Base-by-base conservation (phyloP, 106 monocot species). In the Phalaenopsis aphrodite region DNA sequence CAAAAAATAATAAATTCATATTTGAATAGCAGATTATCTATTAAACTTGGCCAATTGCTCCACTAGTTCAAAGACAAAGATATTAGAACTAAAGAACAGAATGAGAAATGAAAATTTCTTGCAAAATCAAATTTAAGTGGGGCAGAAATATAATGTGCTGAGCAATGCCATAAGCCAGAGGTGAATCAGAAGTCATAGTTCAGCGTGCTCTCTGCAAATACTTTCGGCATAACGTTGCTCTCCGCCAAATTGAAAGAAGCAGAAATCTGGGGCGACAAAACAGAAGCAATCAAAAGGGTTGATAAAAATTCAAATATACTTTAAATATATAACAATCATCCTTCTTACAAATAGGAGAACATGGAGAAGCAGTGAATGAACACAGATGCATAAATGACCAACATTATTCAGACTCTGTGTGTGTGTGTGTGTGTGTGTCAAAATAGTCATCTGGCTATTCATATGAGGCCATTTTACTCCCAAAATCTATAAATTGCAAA, bases 141-240 rank as follows among this genome's bases (percentile, higher is more conserved):
- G 42, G 42, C 18, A 73, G 73, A 42, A 73, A 73, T 14, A 15
- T 42, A 2, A 30, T 15, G 37, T 18, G 41, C 30, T 78, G 0
- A 65, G 41, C 39, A 37, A 83, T 56, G 78, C 30, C 30, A 30
- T 30, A 30, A 30, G 30, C 30, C 30, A 30, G 30, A 1, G 14
- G 24, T 4, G 36, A 15, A 55, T 78, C 56, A 78, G 19, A 68
- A 68, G 11, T 84, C 79, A 39, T 84, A 84, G 30, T 30, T 30
- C 45, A 79, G 61, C 18, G 83, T 84, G 46, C 83, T 84, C 79
- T 84, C 83, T 0, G 79, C 83, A 55, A 84, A 61, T 37, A 84
- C 49, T 56, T 84, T 79, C 46, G 83, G 79, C 21, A 37, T 75
- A 46, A 38, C 18, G 47, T 72, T 75, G 42, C 46, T 42, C 61